Evolutionary conservation across 495 filamentous ascomycete species (phyloP).

Genomic region (Xylaria nigripes): DNA sequence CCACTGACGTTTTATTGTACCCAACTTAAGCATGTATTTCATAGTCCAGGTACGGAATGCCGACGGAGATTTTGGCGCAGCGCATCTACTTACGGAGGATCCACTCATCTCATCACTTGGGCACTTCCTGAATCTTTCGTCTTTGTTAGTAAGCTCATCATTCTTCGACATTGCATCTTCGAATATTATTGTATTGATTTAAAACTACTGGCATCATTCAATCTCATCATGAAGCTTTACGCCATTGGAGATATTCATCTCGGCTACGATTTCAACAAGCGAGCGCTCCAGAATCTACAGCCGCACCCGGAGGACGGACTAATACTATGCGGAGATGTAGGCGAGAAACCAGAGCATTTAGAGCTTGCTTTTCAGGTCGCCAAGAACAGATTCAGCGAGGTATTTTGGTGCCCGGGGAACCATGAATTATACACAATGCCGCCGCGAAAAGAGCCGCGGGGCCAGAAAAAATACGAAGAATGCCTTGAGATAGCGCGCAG

Average conservation of each 20-base stretch:
- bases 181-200: too few relatives aligned
- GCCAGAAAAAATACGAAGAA: slow-evolving; percentile 24
- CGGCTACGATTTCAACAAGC: slow-evolving; percentile 25
- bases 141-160: not conserved
- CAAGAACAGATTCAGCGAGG: slow-evolving; percentile 20
- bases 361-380: slow-evolving; percentile 20
- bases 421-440: slow-evolving; percentile 30
- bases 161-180: not conserved
- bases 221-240: slow-evolving; percentile 26
- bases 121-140: not conserved
- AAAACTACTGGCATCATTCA: not conserved
- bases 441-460: slow-evolving; percentile 18
- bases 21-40: too few relatives aligned
- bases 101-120: slow-evolving; percentile 1
- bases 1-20: too few relatives aligned
- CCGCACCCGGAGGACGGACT: slow-evolving; percentile 28
- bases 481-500: slow-evolving; percentile 22
- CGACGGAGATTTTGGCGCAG: too few relatives aligned
- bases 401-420: slow-evolving; percentile 31
- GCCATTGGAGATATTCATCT: slow-evolving; percentile 31
- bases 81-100: not conserved
- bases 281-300: slow-evolving; percentile 18
- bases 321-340: slow-evolving; percentile 29
- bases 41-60: too few relatives aligned
- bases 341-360: slow-evolving; percentile 25